Percentiles rank a stretch among this genome's conserved stretches.
These are phyloP conservation scores for Tuber melanosporum DNA, from an alignment of 495 filamentous ascomycete genomes.

Conservation along the genomic window DNA sequence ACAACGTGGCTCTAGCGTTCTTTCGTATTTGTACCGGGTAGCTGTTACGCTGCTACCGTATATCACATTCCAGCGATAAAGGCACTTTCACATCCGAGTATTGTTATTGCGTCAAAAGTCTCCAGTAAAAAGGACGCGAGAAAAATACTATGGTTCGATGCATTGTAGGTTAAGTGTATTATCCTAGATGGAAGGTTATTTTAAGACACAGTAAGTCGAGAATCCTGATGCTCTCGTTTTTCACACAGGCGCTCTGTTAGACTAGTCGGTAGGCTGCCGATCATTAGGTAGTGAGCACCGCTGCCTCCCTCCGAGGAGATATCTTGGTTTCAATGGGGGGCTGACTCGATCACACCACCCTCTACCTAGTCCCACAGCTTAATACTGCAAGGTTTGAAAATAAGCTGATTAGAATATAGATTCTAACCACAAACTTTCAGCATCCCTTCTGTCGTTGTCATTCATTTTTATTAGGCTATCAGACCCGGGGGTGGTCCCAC, in stretches of 20 bases:
- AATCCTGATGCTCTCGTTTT: not conserved
- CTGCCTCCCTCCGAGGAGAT: not conserved
- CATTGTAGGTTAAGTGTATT: not conserved
- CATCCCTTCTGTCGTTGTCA: not conserved
- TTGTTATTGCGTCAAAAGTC: not conserved
- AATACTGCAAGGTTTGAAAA: not conserved
- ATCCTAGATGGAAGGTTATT: not conserved
- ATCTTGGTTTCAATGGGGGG: not conserved
- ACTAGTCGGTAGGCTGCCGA: not conserved
- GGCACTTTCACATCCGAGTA: not conserved
- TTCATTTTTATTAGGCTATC: not conserved
- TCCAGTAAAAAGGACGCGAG: not conserved
- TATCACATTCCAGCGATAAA: not conserved
- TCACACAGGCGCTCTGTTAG: not conserved
- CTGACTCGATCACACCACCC: not conserved
- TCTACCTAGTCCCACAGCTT: not conserved
- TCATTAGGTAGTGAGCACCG: not conserved
- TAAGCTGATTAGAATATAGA: not conserved
- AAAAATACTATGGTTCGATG: not conserved
- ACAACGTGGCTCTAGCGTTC: not conserved
- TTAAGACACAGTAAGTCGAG: not conserved
- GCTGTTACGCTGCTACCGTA: not conserved
- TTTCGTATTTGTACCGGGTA: not conserved
- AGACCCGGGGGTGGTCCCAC: not conserved
- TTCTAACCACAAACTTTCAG: not conserved